Conservation (phyloP, 257 asterid species). For the Striga asiatica region DNA sequence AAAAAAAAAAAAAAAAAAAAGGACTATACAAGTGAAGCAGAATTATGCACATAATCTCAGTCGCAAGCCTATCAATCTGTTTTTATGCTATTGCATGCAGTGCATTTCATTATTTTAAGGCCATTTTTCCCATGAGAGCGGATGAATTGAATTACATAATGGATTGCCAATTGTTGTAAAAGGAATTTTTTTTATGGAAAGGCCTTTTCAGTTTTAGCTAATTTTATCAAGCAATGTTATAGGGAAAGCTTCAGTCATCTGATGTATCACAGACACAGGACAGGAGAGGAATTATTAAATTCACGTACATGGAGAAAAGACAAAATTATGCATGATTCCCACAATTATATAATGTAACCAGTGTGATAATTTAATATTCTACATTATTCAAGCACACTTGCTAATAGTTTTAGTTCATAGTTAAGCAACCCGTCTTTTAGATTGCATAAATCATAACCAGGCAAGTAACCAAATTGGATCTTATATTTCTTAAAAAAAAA, state of each 20-base stretch:
- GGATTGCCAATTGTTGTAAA: neutral
- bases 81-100: neutral
- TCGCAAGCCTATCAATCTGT: neutral
- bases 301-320: neutral
- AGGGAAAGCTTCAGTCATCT: neutral
- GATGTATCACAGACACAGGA: neutral
- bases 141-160: neutral
- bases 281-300: neutral
- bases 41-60: neutral
- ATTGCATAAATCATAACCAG: neutral
- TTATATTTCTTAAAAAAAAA: too few relatives aligned
- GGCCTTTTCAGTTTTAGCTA: neutral
- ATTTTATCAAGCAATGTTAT: neutral
- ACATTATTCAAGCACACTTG: neutral
- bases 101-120: too few relatives aligned
- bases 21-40: constrained; percentile 1
- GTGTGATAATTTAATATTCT: neutral
- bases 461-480: constrained; percentile 5
- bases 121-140: neutral
- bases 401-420: constrained; percentile 5
- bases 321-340: neutral
- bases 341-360: neutral
- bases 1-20: neutral
- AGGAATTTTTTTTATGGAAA: neutral
- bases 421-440: neutral